Evolutionary conservation across 2,329 filamentous ascomycete species (phyloP), one percentile per base, ranked within the genome.

Genomic region (Aspergillus sojae): DNA sequence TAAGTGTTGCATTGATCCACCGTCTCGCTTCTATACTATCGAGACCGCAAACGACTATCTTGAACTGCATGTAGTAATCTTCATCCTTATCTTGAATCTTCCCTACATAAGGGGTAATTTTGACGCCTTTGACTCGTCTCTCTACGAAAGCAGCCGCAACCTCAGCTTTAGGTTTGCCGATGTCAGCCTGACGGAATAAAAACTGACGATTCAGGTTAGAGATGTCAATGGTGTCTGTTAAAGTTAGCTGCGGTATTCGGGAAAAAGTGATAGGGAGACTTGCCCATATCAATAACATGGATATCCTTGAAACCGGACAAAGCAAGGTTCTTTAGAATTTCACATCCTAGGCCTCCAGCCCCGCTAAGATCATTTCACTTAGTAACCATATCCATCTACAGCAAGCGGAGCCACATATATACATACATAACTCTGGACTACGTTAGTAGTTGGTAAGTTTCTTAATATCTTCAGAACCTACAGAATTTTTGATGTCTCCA

Each of bases 151-250:
- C 86, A 10, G 95, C 95, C 4, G 95, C 95, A 50, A 97, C 92
- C 74, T 95, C 92, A 57, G 96, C 95, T 80, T 99, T 99, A 70
- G 86, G 92, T 73, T 93, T 94, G 43, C 96, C 95, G 32, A 99
- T 94, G 77, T 99, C 95, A 64, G 88, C 84, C 71, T 94, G 87
- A 26, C 95, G 92, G 80, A 99, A 99, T 63, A 99, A 88, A 75
- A 99, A 99, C 74, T 99, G 95, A 48, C 95, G 91, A 79, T 99
- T 99, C 26, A 99, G 86, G 77, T 99, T 99, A 57, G 94, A 97
- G 65, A 99, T 94, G 75, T 99, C 95, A 78, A 99, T 99, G 1
- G 94, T 99, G 79, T 99, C 93, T 93, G 69, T 45, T 26, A n/a
- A 28, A 60, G 65, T 76, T 62, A 71, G 65, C 53, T 50, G 9